A percentile compares a stretch with the other conserved stretches of the same genome.
Evolutionary conservation across 306 rosid species (phyloP).

Genomic region (Phaseolus lunatus): DNA sequence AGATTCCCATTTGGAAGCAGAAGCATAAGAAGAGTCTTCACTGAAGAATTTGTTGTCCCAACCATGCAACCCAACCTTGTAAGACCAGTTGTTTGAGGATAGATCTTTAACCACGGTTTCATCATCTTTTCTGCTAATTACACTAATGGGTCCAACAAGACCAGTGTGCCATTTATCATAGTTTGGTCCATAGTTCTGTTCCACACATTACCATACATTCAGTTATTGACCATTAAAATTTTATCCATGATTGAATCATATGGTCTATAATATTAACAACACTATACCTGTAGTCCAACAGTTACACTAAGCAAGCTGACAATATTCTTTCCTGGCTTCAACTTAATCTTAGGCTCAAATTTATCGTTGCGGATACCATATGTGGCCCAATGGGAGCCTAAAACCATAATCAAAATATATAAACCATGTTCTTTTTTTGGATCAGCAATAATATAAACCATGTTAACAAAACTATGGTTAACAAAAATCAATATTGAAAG

Average conservation of each 20-base stretch:
- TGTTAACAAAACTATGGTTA: not conserved
- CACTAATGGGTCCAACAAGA: slow-evolving; percentile 45
- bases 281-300: slow-evolving; percentile 46
- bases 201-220: not conserved
- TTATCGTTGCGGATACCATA: slow-evolving; percentile 43
- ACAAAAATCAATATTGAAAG: not conserved
- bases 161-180: slow-evolving; percentile 53
- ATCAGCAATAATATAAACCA: not conserved
- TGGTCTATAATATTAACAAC: not conserved
- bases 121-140: slow-evolving; percentile 50
- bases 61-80: slow-evolving; percentile 62
- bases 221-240: not conserved
- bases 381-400: slow-evolving; percentile 57
- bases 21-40: slow-evolving; percentile 34
- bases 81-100: slow-evolving; percentile 54
- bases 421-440: not conserved
- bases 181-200: slow-evolving; percentile 52
- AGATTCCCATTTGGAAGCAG: slow-evolving; percentile 49
- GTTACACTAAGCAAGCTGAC: slow-evolving; percentile 61
- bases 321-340: slow-evolving; percentile 51
- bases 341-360: slow-evolving; percentile 45
- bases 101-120: slow-evolving; percentile 55
- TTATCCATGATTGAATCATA: not conserved
- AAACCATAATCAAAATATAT: not conserved
- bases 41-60: slow-evolving; percentile 37